A percentile compares a stretch with the other conserved stretches of the same genome.
These are phyloP conservation scores for Clavispora fructus DNA, from an alignment of 805 yeast species.

Conservation along the genomic window DNA sequence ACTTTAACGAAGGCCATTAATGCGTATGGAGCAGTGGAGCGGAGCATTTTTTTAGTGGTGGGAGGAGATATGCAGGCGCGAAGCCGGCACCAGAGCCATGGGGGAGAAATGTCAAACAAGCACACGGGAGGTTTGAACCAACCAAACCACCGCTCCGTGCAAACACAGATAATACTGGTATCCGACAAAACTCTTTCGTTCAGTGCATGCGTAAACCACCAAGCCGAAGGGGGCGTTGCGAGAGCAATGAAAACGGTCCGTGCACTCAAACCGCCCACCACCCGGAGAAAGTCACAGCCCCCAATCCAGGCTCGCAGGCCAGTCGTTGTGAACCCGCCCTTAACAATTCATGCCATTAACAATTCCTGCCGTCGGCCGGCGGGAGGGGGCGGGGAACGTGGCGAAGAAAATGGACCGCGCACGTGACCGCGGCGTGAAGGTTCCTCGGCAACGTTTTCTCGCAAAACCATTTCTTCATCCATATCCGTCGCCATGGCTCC, in stretches of 20 bases:
- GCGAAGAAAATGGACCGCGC: neutral
- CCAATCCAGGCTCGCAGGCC: too few species aligned
- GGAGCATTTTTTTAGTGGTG: neutral
- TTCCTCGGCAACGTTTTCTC: neutral
- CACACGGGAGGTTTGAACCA: too few species aligned
- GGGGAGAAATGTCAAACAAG: neutral
- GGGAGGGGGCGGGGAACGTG: neutral
- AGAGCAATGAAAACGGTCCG: too few species aligned
- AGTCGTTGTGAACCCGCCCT: too few species aligned
- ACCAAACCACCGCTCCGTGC: neutral
- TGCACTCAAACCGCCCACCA: too few species aligned
- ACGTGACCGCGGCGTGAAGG: neutral
- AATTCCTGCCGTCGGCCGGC: neutral
- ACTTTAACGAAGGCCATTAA: constrained; percentile 21
- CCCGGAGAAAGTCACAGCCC: too few species aligned
- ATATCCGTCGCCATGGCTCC: constrained; percentile 13
- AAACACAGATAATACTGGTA: neutral
- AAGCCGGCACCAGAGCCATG: neutral
- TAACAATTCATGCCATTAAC: too few species aligned
- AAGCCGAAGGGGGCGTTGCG: too few species aligned
- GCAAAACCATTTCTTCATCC: neutral
- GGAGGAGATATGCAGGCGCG: neutral
- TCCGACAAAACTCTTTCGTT: too few species aligned
- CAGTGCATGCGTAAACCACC: too few species aligned
- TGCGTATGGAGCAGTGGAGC: neutral